Evolutionary conservation across 2,329 filamentous ascomycete genomes (phyloP).

Genomic region (Scytalidium sp.): DNA sequence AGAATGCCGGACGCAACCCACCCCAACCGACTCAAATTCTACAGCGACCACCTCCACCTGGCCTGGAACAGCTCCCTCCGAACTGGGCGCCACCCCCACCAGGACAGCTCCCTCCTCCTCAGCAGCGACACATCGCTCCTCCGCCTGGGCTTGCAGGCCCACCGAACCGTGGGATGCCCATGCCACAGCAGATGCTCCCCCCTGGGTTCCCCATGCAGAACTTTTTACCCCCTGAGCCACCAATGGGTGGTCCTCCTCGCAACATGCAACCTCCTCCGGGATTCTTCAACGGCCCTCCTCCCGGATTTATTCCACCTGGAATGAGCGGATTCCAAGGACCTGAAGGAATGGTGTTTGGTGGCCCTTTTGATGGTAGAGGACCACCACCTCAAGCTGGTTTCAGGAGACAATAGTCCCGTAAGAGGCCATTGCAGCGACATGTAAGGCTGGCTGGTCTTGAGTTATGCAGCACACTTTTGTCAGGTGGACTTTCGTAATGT

Average conservation of each 20-base stretch:
- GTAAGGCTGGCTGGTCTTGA: background rate
- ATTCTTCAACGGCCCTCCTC: slow-evolving; percentile 29
- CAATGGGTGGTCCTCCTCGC: slow-evolving; percentile 31
- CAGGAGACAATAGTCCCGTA: slow-evolving; percentile 31
- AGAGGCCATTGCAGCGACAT: background rate
- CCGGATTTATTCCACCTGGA: slow-evolving; percentile 52
- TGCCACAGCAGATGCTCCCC: slow-evolving; percentile 55
- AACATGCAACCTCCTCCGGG: slow-evolving; percentile 51
- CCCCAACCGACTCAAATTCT: slow-evolving; percentile 62
- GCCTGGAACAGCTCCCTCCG: slow-evolving; percentile 57
- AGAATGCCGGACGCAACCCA: slow-evolving; percentile 25
- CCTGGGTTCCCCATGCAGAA: slow-evolving; percentile 55
- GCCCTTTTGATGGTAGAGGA: slow-evolving; percentile 52
- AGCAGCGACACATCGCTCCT: slow-evolving; percentile 53
- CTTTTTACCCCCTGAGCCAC: slow-evolving; percentile 43
- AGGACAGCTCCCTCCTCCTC: slow-evolving; percentile 26
- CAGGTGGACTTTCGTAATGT: background rate
- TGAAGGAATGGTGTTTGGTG: slow-evolving; percentile 45
- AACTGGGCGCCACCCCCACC: slow-evolving; percentile 45
- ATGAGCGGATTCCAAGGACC: slow-evolving; percentile 56
- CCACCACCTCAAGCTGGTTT: slow-evolving; percentile 49
- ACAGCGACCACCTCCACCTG: slow-evolving; percentile 59
- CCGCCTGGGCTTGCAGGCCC: slow-evolving; percentile 54
- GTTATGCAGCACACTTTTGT: background rate
- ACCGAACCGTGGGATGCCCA: slow-evolving; percentile 37